Evolutionary conservation across 2,329 filamentous ascomycete species (phyloP).

Genomic region (Lasiodiplodia citricola): DNA sequence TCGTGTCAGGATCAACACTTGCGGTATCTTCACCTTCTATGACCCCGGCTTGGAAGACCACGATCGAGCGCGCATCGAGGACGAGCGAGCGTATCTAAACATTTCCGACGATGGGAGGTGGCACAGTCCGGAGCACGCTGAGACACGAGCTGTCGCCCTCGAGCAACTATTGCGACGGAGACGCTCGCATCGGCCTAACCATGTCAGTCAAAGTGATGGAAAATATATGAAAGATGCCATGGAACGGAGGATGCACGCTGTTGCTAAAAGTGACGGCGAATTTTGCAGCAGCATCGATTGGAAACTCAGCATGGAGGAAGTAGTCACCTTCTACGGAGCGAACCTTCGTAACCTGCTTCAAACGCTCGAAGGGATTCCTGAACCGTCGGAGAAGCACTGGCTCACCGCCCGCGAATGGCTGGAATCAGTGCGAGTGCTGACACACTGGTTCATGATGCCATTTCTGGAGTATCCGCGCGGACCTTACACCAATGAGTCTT

Average conservation of each 20-base stretch:
- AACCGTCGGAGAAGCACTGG: neutral
- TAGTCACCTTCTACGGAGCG: slow-evolving; percentile 48
- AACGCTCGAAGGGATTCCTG: slow-evolving; percentile 27
- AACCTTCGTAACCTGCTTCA: slow-evolving; percentile 39
- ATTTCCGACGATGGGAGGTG: slow-evolving; percentile 51
- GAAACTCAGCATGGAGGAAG: slow-evolving; percentile 48
- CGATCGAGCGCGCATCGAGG: slow-evolving; percentile 36
- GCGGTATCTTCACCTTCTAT: slow-evolving; percentile 56
- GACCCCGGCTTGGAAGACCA: slow-evolving; percentile 44
- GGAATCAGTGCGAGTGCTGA: slow-evolving; percentile 39
- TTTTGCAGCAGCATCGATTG: slow-evolving; percentile 50
- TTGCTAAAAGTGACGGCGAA: slow-evolving; percentile 12
- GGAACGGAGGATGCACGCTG: slow-evolving; percentile 29
- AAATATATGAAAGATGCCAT: slow-evolving; percentile 32
- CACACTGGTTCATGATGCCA: slow-evolving; percentile 52
- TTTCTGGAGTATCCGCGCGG: slow-evolving; percentile 53
- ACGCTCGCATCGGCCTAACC: slow-evolving; percentile 31
- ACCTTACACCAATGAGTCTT: slow-evolving; percentile 26
- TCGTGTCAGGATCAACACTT: slow-evolving; percentile 48
- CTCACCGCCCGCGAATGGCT: slow-evolving; percentile 24
- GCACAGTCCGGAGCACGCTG: slow-evolving; percentile 35
- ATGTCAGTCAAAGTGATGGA: slow-evolving; percentile 33
- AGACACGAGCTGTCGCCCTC: slow-evolving; percentile 41
- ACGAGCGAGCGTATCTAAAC: slow-evolving; percentile 48
- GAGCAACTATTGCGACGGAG: slow-evolving; percentile 31